Evolutionary conservation across 208 protist genomes (phyloP).

Genomic region (Crithidia sp.): DNA sequence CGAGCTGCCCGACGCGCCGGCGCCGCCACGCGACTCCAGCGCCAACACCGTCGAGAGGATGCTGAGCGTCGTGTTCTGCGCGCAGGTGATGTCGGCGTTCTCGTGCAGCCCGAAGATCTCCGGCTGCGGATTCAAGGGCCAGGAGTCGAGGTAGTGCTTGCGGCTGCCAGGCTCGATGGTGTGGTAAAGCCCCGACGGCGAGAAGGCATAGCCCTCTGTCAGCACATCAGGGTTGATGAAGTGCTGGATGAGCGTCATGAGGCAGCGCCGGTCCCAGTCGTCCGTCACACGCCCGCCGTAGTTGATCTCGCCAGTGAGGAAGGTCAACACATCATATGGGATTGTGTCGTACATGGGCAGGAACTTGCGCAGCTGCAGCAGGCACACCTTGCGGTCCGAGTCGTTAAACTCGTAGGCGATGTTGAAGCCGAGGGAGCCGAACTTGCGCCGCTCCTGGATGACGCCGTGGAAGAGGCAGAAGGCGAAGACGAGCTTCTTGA

Average conservation of each 20-base stretch:
- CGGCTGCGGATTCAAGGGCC: conserved; percentile 94
- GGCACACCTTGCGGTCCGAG: conserved; percentile 93
- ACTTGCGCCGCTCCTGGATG: conserved; percentile 95
- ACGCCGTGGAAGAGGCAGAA: conserved; percentile 95
- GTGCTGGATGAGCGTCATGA: conserved; percentile 95
- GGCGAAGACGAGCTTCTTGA: conserved; percentile 93
- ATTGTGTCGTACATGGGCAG: conserved; percentile 91
- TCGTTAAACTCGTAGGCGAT: conserved; percentile 97
- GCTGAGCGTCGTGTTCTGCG: conserved; percentile 82
- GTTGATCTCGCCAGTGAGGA: conserved; percentile 96
- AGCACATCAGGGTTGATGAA: conserved; percentile 92
- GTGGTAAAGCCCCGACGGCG: conserved; percentile 87
- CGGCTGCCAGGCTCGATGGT: conserved; percentile 90
- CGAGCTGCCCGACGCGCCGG: conserved; percentile 39
- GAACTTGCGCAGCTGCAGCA: conserved; percentile 93
- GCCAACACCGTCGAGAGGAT: conserved; percentile 85
- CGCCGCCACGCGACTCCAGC: conserved; percentile 76
- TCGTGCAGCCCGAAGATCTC: conserved; percentile 97
- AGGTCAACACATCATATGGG: conserved; percentile 94
- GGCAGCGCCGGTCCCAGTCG: conserved; percentile 94
- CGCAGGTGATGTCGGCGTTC: conserved; percentile 97
- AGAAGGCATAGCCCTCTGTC: conserved; percentile 89
- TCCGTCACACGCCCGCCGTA: conserved; percentile 98
- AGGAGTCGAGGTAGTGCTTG: conserved; percentile 81
- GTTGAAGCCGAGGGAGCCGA: conserved; percentile 96